A percentile compares a stretch with the other conserved stretches of the same genome.
phyloP scores from a whole-genome alignment of 2,329 filamentous ascomycete species.

The Massarina eburnea region DNA sequence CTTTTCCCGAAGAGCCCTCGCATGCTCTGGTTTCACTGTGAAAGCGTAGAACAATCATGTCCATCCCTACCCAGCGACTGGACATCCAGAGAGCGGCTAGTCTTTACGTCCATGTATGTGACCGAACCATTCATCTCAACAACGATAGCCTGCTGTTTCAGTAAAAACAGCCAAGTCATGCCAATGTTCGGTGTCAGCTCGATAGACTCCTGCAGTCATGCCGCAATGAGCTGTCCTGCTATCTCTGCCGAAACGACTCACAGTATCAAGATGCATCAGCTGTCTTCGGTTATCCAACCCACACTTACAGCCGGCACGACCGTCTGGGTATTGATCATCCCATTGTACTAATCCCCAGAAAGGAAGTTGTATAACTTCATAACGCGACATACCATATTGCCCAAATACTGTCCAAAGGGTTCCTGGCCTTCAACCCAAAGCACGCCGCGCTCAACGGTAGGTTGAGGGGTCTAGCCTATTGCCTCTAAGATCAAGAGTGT shows the following conservation, averaged over 20 bases:
- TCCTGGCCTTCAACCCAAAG: slow-evolving; percentile 23
- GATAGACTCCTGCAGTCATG: slow-evolving; percentile 12
- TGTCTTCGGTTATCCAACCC: slow-evolving; percentile 16
- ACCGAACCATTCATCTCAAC: slow-evolving; percentile 15
- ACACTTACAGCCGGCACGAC: slow-evolving; percentile 16
- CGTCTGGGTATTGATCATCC: slow-evolving; percentile 12
- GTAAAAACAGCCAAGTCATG: slow-evolving; percentile 16
- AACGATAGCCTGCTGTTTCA: slow-evolving; percentile 20
- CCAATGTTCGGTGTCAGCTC: slow-evolving; percentile 15
- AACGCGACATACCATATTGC: slow-evolving; percentile 13
- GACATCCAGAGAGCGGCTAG: slow-evolving; percentile 14
- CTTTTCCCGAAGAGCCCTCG: slow-evolving; percentile 11
- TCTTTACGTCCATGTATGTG: slow-evolving; percentile 18
- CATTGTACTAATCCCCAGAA: slow-evolving; percentile 15
- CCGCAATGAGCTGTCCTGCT: slow-evolving; percentile 15
- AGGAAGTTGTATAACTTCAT: slow-evolving; percentile 21
- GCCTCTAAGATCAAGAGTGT: slow-evolving; percentile 13
- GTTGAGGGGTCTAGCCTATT: slow-evolving; percentile 20
- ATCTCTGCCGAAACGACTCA: slow-evolving; percentile 9
- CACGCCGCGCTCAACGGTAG: slow-evolving; percentile 20
- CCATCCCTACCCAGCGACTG: slow-evolving; percentile 18
- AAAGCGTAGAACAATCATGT: slow-evolving; percentile 15
- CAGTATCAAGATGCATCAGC: slow-evolving; percentile 20
- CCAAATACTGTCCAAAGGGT: slow-evolving; percentile 20
- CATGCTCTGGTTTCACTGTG: slow-evolving; percentile 13